Conservation (phyloP, 768 basidiomycete genomes). For the Pleurotus pulmonarius region DNA sequence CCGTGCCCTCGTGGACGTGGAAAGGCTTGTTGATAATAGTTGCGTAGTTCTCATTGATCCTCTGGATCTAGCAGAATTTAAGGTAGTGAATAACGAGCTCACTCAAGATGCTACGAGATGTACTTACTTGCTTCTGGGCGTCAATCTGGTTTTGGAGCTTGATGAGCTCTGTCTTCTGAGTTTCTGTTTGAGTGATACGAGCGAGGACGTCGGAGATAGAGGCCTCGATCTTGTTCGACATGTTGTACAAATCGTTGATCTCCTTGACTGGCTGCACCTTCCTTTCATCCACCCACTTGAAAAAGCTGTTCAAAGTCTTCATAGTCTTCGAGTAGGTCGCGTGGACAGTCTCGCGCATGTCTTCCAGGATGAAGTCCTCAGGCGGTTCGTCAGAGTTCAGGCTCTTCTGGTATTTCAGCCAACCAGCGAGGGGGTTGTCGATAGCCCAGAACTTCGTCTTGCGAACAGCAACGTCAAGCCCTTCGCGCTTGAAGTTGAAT, state of each 20-base stretch:
- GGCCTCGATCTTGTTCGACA: conserved; percentile 12
- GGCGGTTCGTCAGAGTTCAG: neutral
- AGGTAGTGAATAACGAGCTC: neutral
- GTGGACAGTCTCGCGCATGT: conserved; percentile 7
- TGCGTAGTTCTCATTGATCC: conserved; percentile 7
- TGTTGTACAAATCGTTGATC: conserved; percentile 9
- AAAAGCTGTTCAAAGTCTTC: conserved; percentile 1
- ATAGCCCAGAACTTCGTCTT: conserved; percentile 7
- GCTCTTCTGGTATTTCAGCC: conserved; percentile 8
- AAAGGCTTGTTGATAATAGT: conserved; percentile 8
- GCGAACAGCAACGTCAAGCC: conserved; percentile 12
- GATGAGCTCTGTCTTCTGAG: conserved; percentile 10
- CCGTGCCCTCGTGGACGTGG: conserved; percentile 5
- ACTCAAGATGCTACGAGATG: neutral
- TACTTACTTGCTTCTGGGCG: conserved; percentile 4
- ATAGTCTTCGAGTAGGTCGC: conserved; percentile 12
- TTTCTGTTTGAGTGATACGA: conserved; percentile 9
- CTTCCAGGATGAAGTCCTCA: conserved; percentile 12
- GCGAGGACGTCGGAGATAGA: conserved; percentile 11
- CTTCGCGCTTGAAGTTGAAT: conserved; percentile 19
- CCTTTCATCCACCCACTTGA: conserved; percentile 10
- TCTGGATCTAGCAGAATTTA: neutral
- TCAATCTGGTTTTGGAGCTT: conserved; percentile 2
- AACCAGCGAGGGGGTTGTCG: conserved; percentile 12
- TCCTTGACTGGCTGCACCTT: neutral